These are phyloP conservation scores for Ganoderma sinense DNA, from an alignment of 1,284 basidiomycete species.

Conservation along the genomic window DNA sequence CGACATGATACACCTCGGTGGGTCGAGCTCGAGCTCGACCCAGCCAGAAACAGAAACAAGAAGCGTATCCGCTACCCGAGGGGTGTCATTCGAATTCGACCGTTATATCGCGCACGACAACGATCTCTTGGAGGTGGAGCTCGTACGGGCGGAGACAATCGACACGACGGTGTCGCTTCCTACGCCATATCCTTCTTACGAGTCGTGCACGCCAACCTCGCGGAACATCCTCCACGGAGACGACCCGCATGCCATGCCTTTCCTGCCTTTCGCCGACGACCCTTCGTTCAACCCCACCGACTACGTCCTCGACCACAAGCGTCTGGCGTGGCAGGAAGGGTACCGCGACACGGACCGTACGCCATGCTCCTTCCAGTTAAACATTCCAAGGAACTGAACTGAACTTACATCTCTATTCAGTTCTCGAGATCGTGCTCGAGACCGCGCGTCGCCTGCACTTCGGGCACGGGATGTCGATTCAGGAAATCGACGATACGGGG, in stretches of 20 bases:
- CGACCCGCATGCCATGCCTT: slow-evolving; percentile 60
- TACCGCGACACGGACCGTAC: slow-evolving; percentile 57
- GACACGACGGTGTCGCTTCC: neutral
- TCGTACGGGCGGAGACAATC: neutral
- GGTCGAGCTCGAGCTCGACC: neutral
- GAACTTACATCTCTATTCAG: slow-evolving; percentile 36
- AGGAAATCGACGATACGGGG: slow-evolving; percentile 51
- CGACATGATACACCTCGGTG: neutral
- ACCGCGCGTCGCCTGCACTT: slow-evolving; percentile 48
- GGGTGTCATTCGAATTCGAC: neutral
- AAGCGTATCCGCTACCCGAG: neutral
- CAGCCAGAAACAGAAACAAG: neutral
- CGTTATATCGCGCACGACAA: neutral
- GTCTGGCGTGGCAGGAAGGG: slow-evolving; percentile 54
- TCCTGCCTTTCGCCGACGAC: slow-evolving; percentile 67
- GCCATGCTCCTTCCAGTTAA: slow-evolving; percentile 28
- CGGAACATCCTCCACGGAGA: slow-evolving; percentile 61
- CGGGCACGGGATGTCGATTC: slow-evolving; percentile 43
- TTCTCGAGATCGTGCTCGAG: slow-evolving; percentile 55
- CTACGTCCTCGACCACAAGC: slow-evolving; percentile 51
- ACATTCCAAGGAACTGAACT: too few species aligned
- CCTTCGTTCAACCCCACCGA: slow-evolving; percentile 49
- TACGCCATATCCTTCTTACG: slow-evolving; percentile 44
- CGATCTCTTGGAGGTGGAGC: neutral
- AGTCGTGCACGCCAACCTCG: slow-evolving; percentile 55